Percentiles rank a stretch among this genome's conserved stretches.
Conservation (phyloP, 1,284 basidiomycete species). For the Ganoderma meredithae region DNA sequence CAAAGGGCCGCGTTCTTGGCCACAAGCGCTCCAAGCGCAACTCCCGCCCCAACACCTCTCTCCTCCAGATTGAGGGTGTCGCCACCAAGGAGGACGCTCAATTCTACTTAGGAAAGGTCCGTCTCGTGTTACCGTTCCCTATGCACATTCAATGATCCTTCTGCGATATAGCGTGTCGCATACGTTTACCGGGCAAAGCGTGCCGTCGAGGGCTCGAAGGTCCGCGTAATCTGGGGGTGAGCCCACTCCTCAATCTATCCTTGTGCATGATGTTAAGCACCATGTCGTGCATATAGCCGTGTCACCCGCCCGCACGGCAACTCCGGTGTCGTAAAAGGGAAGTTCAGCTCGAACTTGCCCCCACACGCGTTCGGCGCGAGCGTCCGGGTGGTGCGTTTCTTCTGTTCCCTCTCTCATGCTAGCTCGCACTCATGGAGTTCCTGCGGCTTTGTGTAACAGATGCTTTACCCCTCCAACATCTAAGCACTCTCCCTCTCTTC, state of each 20-base stretch:
- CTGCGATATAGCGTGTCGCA: conserved; percentile 80
- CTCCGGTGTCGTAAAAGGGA: conserved; percentile 96
- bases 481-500: conserved; percentile 41
- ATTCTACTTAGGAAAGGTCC: conserved; percentile 98
- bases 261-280: not conserved
- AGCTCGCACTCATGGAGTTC: not conserved
- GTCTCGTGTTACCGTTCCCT: conserved; percentile 32
- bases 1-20: conserved; percentile 96
- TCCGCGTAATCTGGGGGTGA: conserved; percentile 97
- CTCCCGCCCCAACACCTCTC: conserved; percentile 93
- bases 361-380: conserved; percentile 95
- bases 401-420: conserved; percentile 6
- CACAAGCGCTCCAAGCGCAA: conserved; percentile 99
- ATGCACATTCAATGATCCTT: conserved; percentile 3
- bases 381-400: conserved; percentile 85
- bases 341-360: conserved; percentile 97
- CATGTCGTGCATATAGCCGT: conserved; percentile 57
- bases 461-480: conserved; percentile 63
- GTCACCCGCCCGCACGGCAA: conserved; percentile 94
- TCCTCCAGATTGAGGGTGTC: conserved; percentile 98
- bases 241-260: conserved; percentile 36
- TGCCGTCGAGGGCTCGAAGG: conserved; percentile 90
- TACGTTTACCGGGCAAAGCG: conserved; percentile 98
- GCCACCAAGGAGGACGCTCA: conserved; percentile 72
- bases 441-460: conserved; percentile 40